Percentiles rank a stretch among this genome's conserved stretches.
Conservation (phyloP, 1,284 basidiomycete genomes). For the Xerocomus nothofagi region DNA sequence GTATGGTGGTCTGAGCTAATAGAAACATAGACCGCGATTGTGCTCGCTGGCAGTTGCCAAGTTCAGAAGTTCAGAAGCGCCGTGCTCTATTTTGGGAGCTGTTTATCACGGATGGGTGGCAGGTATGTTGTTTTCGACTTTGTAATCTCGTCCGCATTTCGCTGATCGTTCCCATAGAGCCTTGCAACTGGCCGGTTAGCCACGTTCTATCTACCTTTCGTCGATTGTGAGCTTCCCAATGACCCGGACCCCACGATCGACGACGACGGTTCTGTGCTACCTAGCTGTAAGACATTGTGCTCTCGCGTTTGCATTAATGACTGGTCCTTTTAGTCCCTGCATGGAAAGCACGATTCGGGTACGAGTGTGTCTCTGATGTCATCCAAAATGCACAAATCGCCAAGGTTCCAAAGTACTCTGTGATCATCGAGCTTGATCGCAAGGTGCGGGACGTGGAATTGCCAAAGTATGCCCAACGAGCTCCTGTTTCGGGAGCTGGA, state of each 20-base stretch:
- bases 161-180: slow-evolving; percentile 35
- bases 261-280: slow-evolving; percentile 50
- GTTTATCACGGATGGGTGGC: slow-evolving; percentile 69
- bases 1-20: slow-evolving; percentile 6
- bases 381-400: slow-evolving; percentile 65
- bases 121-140: slow-evolving; percentile 39
- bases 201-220: slow-evolving; percentile 63
- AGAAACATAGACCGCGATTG: slow-evolving; percentile 58
- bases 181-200: slow-evolving; percentile 63
- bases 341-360: slow-evolving; percentile 73
- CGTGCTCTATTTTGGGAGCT: slow-evolving; percentile 73
- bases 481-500: slow-evolving; percentile 42
- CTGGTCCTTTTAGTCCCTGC: slow-evolving; percentile 49
- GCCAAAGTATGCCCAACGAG: slow-evolving; percentile 50
- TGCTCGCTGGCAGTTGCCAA: slow-evolving; percentile 60
- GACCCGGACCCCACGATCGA: slow-evolving; percentile 54
- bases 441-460: slow-evolving; percentile 63
- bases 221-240: slow-evolving; percentile 63
- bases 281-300: slow-evolving; percentile 49
- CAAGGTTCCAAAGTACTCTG: slow-evolving; percentile 62
- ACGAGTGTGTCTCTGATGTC: slow-evolving; percentile 63
- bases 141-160: background rate
- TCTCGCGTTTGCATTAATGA: slow-evolving; percentile 1
- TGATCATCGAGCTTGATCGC: slow-evolving; percentile 61
- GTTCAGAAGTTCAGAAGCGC: slow-evolving; percentile 63